Evolutionary conservation across 2,329 filamentous ascomycete genomes (phyloP).

Genomic region (Knufia fluminis): DNA sequence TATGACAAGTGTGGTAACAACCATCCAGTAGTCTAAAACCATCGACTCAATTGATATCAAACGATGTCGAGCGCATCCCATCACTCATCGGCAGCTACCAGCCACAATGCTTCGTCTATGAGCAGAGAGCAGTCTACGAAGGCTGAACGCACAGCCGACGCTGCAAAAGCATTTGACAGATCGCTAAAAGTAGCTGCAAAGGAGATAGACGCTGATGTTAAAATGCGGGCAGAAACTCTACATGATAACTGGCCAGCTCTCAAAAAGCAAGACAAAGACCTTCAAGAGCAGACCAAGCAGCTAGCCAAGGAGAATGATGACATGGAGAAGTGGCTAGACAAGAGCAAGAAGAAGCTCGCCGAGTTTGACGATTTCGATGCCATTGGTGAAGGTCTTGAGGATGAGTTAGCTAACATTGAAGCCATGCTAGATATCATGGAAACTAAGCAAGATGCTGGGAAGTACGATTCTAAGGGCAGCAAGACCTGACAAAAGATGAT

Average conservation of each 20-base stretch:
- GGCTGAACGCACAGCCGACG: slow-evolving; percentile 33
- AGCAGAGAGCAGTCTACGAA: slow-evolving; percentile 13
- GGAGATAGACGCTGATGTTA: slow-evolving; percentile 45
- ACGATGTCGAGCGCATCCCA: slow-evolving; percentile 4
- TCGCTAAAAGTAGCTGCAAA: slow-evolving; percentile 35
- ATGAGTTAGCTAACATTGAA: neutral
- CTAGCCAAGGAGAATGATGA: slow-evolving; percentile 45
- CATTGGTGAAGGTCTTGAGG: neutral
- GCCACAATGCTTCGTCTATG: slow-evolving; percentile 6
- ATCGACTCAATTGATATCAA: neutral
- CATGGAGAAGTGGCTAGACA: slow-evolving; percentile 46
- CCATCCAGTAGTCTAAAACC: too few species aligned
- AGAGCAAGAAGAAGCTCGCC: slow-evolving; percentile 37
- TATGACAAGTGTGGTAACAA: too few species aligned
- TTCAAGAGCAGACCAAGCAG: slow-evolving; percentile 41
- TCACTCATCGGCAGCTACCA: slow-evolving; percentile 3
- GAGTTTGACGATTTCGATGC: slow-evolving; percentile 3
- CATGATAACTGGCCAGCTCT: slow-evolving; percentile 47
- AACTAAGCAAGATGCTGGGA: neutral
- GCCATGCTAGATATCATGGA: neutral
- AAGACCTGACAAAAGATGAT: neutral
- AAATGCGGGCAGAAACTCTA: slow-evolving; percentile 46
- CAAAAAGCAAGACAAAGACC: slow-evolving; percentile 46
- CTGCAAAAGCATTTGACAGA: slow-evolving; percentile 35
- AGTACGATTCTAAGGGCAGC: neutral